Evolutionary conservation across 805 yeast species (phyloP).

Genomic region (Tetrapisispora pingtungensis): DNA sequence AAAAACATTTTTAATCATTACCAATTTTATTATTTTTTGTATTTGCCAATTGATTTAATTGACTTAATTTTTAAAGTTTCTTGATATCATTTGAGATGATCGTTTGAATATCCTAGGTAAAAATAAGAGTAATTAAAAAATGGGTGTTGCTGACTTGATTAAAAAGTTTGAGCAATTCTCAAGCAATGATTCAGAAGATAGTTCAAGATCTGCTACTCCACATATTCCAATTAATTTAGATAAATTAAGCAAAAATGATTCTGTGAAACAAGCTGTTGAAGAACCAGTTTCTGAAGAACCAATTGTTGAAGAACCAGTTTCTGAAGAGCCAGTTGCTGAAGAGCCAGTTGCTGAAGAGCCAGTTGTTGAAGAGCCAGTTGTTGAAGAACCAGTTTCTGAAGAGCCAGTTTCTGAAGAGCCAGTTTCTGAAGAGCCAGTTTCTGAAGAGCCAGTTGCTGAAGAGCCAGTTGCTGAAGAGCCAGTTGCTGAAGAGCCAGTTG

Average conservation of each 20-base stretch:
- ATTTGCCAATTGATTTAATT: too few species aligned
- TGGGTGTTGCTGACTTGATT: conserved; percentile 33
- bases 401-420: conserved; percentile 3
- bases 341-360: conserved; percentile 5
- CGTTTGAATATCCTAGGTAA: too few species aligned
- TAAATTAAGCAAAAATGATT: neutral
- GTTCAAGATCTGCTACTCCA: neutral
- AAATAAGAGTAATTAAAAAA: conserved; percentile 3
- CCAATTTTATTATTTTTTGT: too few species aligned
- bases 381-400: conserved; percentile 3
- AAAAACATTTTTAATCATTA: too few species aligned
- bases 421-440: conserved; percentile 4
- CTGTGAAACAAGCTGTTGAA: conserved; percentile 6
- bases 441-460: conserved; percentile 5
- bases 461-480: conserved; percentile 7
- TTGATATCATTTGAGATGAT: too few species aligned
- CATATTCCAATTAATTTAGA: neutral
- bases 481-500: conserved; percentile 5
- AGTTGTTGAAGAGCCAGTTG: conserved; percentile 4
- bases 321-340: conserved; percentile 4
- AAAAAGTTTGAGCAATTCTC: conserved; percentile 28
- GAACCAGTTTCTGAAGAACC: conserved; percentile 2
- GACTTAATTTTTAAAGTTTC: too few species aligned
- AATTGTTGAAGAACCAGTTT: conserved; percentile 6
- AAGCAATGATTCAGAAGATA: conserved; percentile 6